These are phyloP conservation scores for Talaromyces adpressus DNA, from an alignment of 495 filamentous ascomycete species.

Conservation along the genomic window DNA sequence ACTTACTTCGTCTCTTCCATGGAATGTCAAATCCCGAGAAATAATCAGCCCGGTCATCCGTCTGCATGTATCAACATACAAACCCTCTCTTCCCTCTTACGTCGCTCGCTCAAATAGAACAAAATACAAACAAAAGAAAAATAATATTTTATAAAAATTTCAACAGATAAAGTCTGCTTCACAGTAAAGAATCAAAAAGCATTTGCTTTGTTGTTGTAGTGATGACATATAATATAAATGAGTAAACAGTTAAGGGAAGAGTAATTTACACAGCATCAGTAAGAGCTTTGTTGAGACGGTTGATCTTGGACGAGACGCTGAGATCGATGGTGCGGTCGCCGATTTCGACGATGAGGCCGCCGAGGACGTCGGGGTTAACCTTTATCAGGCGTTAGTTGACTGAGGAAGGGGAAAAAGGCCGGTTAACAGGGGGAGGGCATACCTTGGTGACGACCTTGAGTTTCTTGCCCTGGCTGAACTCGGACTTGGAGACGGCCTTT, in stretches of 20 bases:
- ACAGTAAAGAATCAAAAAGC: background rate
- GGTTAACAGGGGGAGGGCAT: too few relatives aligned
- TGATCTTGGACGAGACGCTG: conserved; percentile 87
- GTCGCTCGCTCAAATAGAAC: background rate
- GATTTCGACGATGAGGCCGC: conserved; percentile 91
- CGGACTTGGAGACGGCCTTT: conserved; percentile 79
- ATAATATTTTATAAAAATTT: background rate
- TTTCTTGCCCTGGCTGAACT: conserved; percentile 90
- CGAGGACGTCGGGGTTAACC: conserved; percentile 91
- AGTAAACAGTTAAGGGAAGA: background rate
- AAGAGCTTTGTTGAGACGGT: conserved; percentile 98
- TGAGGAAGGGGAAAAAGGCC: too few relatives aligned
- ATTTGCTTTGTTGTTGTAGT: background rate
- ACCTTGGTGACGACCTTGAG: conserved; percentile 93
- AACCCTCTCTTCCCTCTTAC: too few relatives aligned
- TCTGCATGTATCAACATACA: too few relatives aligned
- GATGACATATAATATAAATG: conserved; percentile 11
- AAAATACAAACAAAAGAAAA: background rate
- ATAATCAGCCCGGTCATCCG: too few relatives aligned
- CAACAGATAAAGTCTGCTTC: background rate
- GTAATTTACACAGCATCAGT: conserved; percentile 84
- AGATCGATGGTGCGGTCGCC: conserved; percentile 98
- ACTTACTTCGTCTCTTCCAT: too few relatives aligned
- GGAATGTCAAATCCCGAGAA: too few relatives aligned
- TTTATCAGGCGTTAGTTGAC: conserved; percentile 22